phyloP scores from a whole-genome alignment of 257 asterid species.

The Capsicum rhomboideum region DNA sequence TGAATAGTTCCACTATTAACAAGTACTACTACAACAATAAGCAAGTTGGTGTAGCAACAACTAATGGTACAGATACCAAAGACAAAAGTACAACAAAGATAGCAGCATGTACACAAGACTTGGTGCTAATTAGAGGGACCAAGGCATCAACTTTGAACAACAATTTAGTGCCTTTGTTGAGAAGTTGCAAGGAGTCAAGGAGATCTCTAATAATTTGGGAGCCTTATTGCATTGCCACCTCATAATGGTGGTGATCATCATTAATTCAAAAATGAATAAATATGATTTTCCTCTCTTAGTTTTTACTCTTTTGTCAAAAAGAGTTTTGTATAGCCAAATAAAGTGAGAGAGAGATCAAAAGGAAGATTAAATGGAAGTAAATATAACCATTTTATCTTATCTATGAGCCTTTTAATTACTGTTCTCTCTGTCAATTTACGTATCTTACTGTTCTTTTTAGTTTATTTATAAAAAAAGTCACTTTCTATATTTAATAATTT shows the following conservation, averaged over 20 bases:
- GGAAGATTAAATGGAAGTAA: not conserved
- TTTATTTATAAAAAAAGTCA: not conserved
- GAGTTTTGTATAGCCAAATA: constrained; percentile 17
- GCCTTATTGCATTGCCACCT: constrained; percentile 76
- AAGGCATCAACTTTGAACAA: constrained; percentile 7
- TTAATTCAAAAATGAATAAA: constrained; percentile 2
- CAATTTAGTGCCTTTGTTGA: constrained; percentile 26
- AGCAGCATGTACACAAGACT: constrained; percentile 20
- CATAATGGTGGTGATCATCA: constrained; percentile 15
- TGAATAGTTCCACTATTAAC: constrained; percentile 8
- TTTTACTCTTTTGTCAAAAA: constrained; percentile 8
- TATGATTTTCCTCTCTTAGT: constrained; percentile 1
- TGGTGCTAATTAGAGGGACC: constrained; percentile 37
- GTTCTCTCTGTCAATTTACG: not conserved
- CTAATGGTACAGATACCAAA: not conserved
- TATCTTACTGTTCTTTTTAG: too few relatives aligned
- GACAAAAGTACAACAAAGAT: constrained; percentile 4
- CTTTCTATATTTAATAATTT: not conserved
- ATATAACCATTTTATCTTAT: not conserved
- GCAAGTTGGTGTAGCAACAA: not conserved
- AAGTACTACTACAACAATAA: not conserved
- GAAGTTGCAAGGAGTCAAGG: constrained; percentile 59
- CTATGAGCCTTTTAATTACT: not conserved
- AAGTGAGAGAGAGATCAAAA: not conserved
- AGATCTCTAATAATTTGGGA: constrained; percentile 43